Conservation (phyloP, 768 basidiomycete genomes). For the Hericium rajendrae region DNA sequence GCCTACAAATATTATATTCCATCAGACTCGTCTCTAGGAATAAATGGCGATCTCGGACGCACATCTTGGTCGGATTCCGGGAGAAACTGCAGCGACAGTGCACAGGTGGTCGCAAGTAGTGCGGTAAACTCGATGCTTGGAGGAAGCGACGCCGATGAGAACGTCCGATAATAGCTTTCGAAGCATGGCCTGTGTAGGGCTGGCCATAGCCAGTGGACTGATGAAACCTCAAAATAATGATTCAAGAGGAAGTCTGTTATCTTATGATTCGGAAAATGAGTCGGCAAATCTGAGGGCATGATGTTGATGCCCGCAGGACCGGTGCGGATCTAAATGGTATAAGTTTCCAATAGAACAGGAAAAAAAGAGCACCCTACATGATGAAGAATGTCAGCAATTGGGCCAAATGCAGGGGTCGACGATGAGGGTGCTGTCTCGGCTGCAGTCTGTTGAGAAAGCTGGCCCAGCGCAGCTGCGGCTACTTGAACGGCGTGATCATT, state of each 20-base stretch:
- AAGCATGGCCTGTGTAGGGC: constrained; percentile 16
- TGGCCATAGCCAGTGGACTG: constrained; percentile 13
- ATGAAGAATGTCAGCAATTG: constrained; percentile 1
- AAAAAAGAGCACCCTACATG: not conserved
- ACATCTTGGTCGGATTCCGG: constrained; percentile 15
- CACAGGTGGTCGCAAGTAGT: constrained; percentile 16
- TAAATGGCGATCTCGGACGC: not conserved
- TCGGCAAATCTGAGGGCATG: not conserved
- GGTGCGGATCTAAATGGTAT: too few relatives aligned
- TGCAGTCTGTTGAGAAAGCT: constrained; percentile 9
- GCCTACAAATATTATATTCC: not conserved
- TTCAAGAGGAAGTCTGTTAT: constrained; percentile 13
- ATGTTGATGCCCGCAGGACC: too few relatives aligned
- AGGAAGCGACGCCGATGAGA: constrained; percentile 7
- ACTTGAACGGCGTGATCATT: constrained; percentile 10
- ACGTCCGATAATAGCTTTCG: constrained; percentile 13
- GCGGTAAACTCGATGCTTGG: constrained; percentile 15
- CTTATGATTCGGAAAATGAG: constrained; percentile 16
- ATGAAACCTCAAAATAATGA: constrained; percentile 16
- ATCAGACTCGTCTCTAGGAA: not conserved
- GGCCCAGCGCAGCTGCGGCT: constrained; percentile 12
- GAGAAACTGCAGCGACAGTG: constrained; percentile 16
- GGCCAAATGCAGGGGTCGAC: not conserved
- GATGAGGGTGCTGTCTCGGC: not conserved
- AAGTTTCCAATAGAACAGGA: too few relatives aligned